phyloP scores from a whole-genome alignment of 2,329 filamentous ascomycete species.

The Grosmannia serpens region DNA sequence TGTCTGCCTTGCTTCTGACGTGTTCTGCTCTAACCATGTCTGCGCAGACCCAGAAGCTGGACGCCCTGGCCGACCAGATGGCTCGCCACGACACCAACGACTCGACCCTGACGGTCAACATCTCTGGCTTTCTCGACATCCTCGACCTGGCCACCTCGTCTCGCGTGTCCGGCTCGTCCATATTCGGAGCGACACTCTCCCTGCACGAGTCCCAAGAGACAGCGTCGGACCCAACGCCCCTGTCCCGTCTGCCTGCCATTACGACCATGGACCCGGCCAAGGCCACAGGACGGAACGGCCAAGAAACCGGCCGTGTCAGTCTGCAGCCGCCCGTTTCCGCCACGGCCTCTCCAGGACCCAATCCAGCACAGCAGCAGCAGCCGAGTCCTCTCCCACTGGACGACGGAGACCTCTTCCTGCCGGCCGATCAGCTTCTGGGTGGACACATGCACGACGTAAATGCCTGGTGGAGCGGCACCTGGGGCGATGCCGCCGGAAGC shows the following conservation, averaged over 20 bases:
- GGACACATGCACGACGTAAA: conserved; percentile 1
- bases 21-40: neutral
- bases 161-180: neutral
- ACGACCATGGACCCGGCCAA: neutral
- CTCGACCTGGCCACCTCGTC: conserved; percentile 1
- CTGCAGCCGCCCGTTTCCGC: too few relatives aligned
- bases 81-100: neutral
- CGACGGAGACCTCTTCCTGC: neutral
- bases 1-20: too few relatives aligned
- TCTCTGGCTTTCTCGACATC: conserved; percentile 2
- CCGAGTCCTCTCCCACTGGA: neutral
- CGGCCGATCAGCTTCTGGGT: conserved; percentile 2
- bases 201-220: neutral
- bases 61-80: neutral
- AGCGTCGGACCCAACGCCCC: neutral
- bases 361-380: neutral
- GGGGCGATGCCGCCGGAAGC: neutral
- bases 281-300: neutral
- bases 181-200: neutral
- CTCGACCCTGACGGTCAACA: conserved; percentile 1
- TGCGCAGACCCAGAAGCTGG: neutral
- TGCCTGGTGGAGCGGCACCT: conserved; percentile 3
- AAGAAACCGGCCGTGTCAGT: neutral
- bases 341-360: neutral
- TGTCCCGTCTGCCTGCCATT: neutral